Conservation (phyloP, 768 basidiomycete genomes). For the Albatrellus ellisii region DNA sequence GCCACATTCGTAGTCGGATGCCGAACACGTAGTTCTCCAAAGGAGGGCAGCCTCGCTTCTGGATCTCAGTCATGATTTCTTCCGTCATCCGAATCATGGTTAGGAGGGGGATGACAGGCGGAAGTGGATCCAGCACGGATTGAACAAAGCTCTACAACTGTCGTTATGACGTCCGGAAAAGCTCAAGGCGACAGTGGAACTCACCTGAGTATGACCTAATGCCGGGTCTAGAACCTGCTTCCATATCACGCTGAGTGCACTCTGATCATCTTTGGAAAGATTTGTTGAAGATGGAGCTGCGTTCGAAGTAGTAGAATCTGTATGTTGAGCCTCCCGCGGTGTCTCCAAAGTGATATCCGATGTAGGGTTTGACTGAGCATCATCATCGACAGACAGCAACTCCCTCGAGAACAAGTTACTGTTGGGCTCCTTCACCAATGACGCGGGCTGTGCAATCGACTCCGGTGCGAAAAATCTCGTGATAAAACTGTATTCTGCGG, state of each 20-base stretch:
- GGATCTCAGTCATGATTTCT: slow-evolving; percentile 59
- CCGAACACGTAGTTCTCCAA: slow-evolving; percentile 73
- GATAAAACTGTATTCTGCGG: slow-evolving; percentile 84
- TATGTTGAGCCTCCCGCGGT: slow-evolving; percentile 14
- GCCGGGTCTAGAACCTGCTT: slow-evolving; percentile 90
- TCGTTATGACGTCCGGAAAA: neutral
- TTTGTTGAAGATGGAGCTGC: slow-evolving; percentile 16
- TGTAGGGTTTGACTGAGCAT: slow-evolving; percentile 18
- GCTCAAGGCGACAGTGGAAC: slow-evolving; percentile 10
- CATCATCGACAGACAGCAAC: slow-evolving; percentile 16
- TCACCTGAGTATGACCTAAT: slow-evolving; percentile 70
- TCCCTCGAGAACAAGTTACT: slow-evolving; percentile 27
- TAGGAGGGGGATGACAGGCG: slow-evolving; percentile 64
- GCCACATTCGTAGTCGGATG: slow-evolving; percentile 83
- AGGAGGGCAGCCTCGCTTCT: slow-evolving; percentile 65
- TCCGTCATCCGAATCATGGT: slow-evolving; percentile 90
- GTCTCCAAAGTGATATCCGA: slow-evolving; percentile 37
- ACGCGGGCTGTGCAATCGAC: slow-evolving; percentile 8
- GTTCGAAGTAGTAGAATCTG: slow-evolving; percentile 23
- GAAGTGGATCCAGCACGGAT: slow-evolving; percentile 57
- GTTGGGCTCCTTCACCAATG: slow-evolving; percentile 8
- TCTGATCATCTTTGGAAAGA: slow-evolving; percentile 42
- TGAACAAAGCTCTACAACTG: slow-evolving; percentile 48
- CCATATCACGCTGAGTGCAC: slow-evolving; percentile 58
- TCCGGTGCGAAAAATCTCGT: slow-evolving; percentile 59